Conservation (phyloP, 108 stramenopile genomes). For the Nitzschia sp. region DNA sequence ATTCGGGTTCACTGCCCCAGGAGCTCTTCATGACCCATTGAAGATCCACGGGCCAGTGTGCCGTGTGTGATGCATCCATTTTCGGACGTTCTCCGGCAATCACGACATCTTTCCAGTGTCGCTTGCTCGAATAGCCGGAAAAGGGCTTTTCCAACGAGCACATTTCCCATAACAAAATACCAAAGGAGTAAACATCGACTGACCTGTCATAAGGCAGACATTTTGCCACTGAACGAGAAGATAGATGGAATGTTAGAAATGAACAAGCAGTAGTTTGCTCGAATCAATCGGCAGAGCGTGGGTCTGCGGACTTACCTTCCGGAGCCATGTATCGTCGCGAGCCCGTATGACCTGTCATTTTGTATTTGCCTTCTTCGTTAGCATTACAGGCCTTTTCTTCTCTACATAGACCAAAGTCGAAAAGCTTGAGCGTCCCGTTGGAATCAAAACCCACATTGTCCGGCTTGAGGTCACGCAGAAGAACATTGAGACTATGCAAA, state of each 20-base stretch:
- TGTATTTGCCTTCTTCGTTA: slow-evolving; percentile 39
- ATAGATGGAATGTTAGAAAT: neutral
- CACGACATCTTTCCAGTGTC: slow-evolving; percentile 58
- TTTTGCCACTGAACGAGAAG: slow-evolving; percentile 35
- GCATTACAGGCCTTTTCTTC: slow-evolving; percentile 44
- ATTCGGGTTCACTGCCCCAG: slow-evolving; percentile 51
- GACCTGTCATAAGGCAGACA: slow-evolving; percentile 54
- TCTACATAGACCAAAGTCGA: slow-evolving; percentile 69
- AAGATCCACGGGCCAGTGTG: slow-evolving; percentile 50
- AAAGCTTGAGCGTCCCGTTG: slow-evolving; percentile 39
- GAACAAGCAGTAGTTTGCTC: too few species aligned
- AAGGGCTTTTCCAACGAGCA: slow-evolving; percentile 68
- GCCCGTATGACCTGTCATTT: slow-evolving; percentile 69
- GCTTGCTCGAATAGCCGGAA: slow-evolving; percentile 37
- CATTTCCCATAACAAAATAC: slow-evolving; percentile 67
- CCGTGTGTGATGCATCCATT: slow-evolving; percentile 43
- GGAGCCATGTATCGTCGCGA: slow-evolving; percentile 69
- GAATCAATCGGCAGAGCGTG: too few species aligned
- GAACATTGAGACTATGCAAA: slow-evolving; percentile 52
- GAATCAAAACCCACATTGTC: slow-evolving; percentile 56
- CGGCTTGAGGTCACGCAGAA: slow-evolving; percentile 72
- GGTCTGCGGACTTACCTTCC: slow-evolving; percentile 38
- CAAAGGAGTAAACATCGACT: slow-evolving; percentile 79
- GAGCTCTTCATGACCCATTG: slow-evolving; percentile 56
- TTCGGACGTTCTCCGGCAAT: slow-evolving; percentile 61